Base-by-base conservation (phyloP, 768 basidiomycete genomes). In the Candolleomyces efflorescens region DNA sequence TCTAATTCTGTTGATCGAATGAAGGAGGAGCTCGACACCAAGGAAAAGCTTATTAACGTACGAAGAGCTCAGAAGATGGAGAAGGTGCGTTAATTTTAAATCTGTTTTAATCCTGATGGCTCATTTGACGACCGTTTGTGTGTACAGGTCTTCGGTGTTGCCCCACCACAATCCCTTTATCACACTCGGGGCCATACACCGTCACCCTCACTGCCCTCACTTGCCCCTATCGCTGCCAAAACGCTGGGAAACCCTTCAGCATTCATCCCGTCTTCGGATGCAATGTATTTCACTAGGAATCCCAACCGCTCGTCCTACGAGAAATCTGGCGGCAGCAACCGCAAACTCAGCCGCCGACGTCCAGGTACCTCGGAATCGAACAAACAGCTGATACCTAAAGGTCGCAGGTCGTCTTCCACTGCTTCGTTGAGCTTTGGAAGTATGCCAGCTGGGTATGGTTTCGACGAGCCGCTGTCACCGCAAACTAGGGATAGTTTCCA, bases 11-110 rank as follows among this genome's bases (percentile, higher is more conserved):
- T 81, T 39, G 88, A 90, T 60, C 77, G 87, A 32, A 69, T 85
- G 44, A 88, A 82, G 69, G 87, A 84, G 67, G 86, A 89, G 58
- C 77, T 93, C 49, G 79, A 84, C 63, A 83, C 83, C 26, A 78
- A 73, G 61, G 90, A 92, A 67, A 91, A 90, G 73, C 86, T 87
- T 13, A 81, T 87, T 65, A 89, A 89, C 64, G 90, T 94, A 47
- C 79, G 85, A 50, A 74, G 92, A 52, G 90, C 90, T 39, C 78
- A 86, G 66, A 94, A 93, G 72, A 92, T 94, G 90, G 90, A 92
- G 71, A 87, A 89, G 83, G 91, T 89, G 55, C 27, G 78, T n/a
- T 67, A 20, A 45, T 24, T 20, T 20, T 48, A 49, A 4, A 20
- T 26, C 47, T 62, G 61, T 47, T 55, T 55, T 53, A 47, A 10